Evolutionary conservation across 208 protist genomes (phyloP), one percentile per base, ranked within the genome.

Genomic region (Wallacemonas sp.): DNA sequence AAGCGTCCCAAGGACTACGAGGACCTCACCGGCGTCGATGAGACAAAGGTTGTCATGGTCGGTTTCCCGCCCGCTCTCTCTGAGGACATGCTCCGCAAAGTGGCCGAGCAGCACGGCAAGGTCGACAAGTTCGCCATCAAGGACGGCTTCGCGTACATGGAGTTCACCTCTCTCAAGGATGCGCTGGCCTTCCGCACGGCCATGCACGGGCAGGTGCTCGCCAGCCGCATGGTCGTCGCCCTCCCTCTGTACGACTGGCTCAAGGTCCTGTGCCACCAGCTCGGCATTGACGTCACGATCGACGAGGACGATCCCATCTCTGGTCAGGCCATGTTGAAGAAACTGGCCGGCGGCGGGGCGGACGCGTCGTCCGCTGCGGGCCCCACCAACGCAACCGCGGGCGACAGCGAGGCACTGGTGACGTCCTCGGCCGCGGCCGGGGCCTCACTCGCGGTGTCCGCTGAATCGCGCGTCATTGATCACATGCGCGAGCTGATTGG

Each of bases 171-270:
- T 26, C 67, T 81, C 48, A 54, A 60, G 13, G 79, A 84, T 44
- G 89, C 89, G 2, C 52, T 70, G 19, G 83, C 89, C 32, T 92
- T 81, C 66, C 79, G 85, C 22, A 71, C 68, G 13, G 86, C 89
- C 39, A 63, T 95, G 52, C 83, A 95, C 42, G 89, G 89, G 30
- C 59, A 76, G 29, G 82, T 84, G 24, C 75, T 95, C 26, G 84
- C 81, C 32, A 81, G 68, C 32, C 77, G 68, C 59, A 78, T 91
- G 58, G 74, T 92, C 17, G 63, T 89, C 3, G 68, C 84, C 10
- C 59, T 90, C 36, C 86, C 84, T 0, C 61, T 92, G 26, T 80
- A 86, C 65, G 83, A 95, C 55, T 92, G 86, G 84, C 60, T 95
- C 41, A 88, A 86, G 68, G 81, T 73, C 26, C 54, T 86, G 44